Evolutionary conservation across 2,329 filamentous ascomycete species (phyloP).

Genomic region (Hypoxylon sp.): DNA sequence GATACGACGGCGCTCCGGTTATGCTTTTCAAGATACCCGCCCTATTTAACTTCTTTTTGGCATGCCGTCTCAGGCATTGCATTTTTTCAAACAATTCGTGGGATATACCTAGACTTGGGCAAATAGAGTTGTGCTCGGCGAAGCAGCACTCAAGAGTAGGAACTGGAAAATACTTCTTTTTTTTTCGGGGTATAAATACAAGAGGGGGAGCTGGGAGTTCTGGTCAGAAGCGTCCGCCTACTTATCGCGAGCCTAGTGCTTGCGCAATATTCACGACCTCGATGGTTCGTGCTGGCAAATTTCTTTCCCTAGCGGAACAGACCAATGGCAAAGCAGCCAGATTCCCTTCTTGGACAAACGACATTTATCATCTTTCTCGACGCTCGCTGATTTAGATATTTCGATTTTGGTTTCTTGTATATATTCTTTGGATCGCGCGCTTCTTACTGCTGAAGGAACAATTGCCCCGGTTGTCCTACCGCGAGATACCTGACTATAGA

Average conservation of each 20-base stretch:
- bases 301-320: constrained; percentile 34
- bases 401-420: constrained; percentile 31
- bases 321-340: constrained; percentile 22
- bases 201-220: constrained; percentile 15
- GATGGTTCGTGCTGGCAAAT: constrained; percentile 43
- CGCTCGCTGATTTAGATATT: constrained; percentile 32
- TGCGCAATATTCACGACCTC: constrained; percentile 40
- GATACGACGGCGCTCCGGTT: constrained; percentile 42
- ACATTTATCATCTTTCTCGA: constrained; percentile 31
- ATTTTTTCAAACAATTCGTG: constrained; percentile 21
- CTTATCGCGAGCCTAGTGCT: constrained; percentile 39
- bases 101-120: constrained; percentile 21
- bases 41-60: constrained; percentile 22
- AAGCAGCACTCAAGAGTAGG: constrained; percentile 24
- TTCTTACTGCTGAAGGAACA: constrained; percentile 33
- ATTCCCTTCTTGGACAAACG: constrained; percentile 36
- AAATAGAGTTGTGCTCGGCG: constrained; percentile 22
- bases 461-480: constrained; percentile 33
- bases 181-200: constrained; percentile 25
- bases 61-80: constrained; percentile 25
- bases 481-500: constrained; percentile 28
- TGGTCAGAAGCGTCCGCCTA: constrained; percentile 29
- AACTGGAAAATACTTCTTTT: not conserved
- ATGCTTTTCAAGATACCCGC: constrained; percentile 49
- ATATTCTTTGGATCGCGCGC: constrained; percentile 30